phyloP scores from a whole-genome alignment of 2,329 filamentous ascomycete species.

The Cladosporium sp. region DNA sequence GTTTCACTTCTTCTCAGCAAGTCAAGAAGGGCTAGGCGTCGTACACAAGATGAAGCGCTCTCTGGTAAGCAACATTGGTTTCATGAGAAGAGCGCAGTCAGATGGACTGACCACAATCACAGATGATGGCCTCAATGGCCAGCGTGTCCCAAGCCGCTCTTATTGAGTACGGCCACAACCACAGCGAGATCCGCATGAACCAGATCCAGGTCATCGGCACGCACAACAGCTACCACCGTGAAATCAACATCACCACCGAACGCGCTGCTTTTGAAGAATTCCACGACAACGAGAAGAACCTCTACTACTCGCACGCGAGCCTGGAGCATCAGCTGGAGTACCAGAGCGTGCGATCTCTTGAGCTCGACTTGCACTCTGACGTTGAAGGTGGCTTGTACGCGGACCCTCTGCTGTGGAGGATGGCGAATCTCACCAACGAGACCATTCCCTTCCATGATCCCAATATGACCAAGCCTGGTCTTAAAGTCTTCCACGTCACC shows the following conservation, averaged over 20 bases:
- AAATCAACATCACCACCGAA: constrained; percentile 46
- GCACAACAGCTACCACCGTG: constrained; percentile 55
- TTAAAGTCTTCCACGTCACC: constrained; percentile 54
- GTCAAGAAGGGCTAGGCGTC: no score
- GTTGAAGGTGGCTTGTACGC: constrained; percentile 51
- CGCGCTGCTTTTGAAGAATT: constrained; percentile 43
- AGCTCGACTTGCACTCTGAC: constrained; percentile 53
- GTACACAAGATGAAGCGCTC: constrained; percentile 10
- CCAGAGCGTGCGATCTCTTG: constrained; percentile 50
- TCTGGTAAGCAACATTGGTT: not conserved
- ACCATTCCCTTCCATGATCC: constrained; percentile 41
- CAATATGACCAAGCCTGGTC: constrained; percentile 44
- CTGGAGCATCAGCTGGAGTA: constrained; percentile 48
- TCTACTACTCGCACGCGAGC: constrained; percentile 51
- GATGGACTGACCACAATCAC: not conserved
- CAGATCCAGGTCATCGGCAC: constrained; percentile 55
- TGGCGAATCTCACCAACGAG: constrained; percentile 41
- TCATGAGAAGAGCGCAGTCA: not conserved
- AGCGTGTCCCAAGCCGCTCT: not conserved
- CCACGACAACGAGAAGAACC: constrained; percentile 41
- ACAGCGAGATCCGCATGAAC: constrained; percentile 47
- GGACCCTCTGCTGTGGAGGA: constrained; percentile 45
- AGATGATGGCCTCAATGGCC: constrained; percentile 16
- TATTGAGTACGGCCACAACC: not conserved
- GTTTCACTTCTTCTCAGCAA: not conserved